A percentile compares a stretch with the other conserved stretches of the same genome.
Evolutionary conservation across 768 basidiomycete genomes (phyloP).

Genomic region (Amanita subjunquillea): DNA sequence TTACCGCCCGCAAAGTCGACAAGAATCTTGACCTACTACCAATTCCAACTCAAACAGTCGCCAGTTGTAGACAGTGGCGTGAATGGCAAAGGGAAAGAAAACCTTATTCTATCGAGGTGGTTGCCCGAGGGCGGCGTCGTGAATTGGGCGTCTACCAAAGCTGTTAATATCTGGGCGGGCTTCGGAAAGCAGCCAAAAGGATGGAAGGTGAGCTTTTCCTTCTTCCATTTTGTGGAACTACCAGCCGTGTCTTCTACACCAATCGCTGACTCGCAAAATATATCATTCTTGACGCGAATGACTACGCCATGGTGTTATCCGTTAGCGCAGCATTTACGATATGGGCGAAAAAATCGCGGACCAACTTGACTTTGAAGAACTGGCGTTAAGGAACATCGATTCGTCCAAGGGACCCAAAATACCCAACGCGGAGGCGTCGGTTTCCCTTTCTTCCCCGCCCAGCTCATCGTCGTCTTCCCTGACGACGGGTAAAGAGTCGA

Average conservation of each 20-base stretch:
- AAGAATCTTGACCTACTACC: constrained; percentile 29
- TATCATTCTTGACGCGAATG: neutral
- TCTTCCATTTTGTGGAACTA: neutral
- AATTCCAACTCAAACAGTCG: constrained; percentile 25
- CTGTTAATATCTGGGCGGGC: constrained; percentile 46
- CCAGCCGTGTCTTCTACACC: neutral
- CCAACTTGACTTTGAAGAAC: constrained; percentile 72
- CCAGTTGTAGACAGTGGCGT: constrained; percentile 5
- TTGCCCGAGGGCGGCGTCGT: constrained; percentile 30
- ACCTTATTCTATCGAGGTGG: constrained; percentile 16
- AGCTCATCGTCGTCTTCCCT: neutral
- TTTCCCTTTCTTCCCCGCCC: constrained; percentile 8
- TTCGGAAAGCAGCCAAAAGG: constrained; percentile 61
- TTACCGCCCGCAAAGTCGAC: constrained; percentile 12
- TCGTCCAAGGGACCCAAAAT: constrained; percentile 55
- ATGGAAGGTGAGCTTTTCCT: constrained; percentile 52
- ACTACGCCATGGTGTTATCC: neutral
- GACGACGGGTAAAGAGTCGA: neutral
- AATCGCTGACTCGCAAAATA: neutral
- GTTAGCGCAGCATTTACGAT: constrained; percentile 41
- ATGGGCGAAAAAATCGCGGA: constrained; percentile 62
- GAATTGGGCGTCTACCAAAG: constrained; percentile 43
- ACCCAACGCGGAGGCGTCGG: neutral
- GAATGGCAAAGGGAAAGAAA: constrained; percentile 6
- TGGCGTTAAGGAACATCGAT: constrained; percentile 63